A percentile compares a stretch with the other conserved stretches of the same genome.
Conservation (phyloP, 495 filamentous ascomycete genomes). For the Bacidia rubella region DNA sequence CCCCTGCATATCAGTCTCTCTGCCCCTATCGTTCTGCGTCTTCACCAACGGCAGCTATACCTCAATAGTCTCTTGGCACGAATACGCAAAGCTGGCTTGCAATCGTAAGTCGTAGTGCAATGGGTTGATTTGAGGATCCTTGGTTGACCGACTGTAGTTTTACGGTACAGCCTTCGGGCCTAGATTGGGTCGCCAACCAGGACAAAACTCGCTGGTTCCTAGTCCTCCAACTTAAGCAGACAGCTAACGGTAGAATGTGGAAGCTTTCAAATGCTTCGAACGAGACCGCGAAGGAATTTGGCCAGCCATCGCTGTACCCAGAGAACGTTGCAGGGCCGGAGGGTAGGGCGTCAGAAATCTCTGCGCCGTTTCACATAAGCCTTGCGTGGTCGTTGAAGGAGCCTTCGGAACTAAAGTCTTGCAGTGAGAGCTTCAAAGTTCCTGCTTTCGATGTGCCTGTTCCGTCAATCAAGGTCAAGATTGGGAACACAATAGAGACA, state of each 20-base stretch:
- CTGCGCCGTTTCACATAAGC: slow-evolving; percentile 50
- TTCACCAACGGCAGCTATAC: slow-evolving; percentile 51
- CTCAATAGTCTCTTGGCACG: slow-evolving; percentile 29
- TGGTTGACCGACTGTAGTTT: slow-evolving; percentile 34
- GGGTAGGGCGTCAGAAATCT: slow-evolving; percentile 11
- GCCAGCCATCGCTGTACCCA: slow-evolving; percentile 61
- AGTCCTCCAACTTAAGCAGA: slow-evolving; percentile 46
- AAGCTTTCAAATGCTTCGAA: slow-evolving; percentile 54
- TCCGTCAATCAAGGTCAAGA: slow-evolving; percentile 47
- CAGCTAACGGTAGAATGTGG: slow-evolving; percentile 43
- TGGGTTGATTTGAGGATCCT: neutral
- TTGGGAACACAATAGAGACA: slow-evolving; percentile 49
- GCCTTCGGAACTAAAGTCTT: slow-evolving; percentile 10
- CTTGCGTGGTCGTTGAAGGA: slow-evolving; percentile 48
- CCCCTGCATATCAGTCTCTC: slow-evolving; percentile 89
- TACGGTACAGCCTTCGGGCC: slow-evolving; percentile 25
- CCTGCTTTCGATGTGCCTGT: slow-evolving; percentile 19
- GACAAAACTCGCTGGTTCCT: slow-evolving; percentile 78
- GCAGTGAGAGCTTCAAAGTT: neutral
- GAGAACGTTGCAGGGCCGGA: neutral
- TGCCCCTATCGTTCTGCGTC: slow-evolving; percentile 51
- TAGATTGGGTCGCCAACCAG: slow-evolving; percentile 59
- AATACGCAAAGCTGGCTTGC: slow-evolving; percentile 30
- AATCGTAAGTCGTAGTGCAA: slow-evolving; percentile 24
- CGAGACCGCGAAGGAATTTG: slow-evolving; percentile 37